Evolutionary conservation across 2,329 filamentous ascomycete genomes (phyloP).

Genomic region (Cladosporium sp.): DNA sequence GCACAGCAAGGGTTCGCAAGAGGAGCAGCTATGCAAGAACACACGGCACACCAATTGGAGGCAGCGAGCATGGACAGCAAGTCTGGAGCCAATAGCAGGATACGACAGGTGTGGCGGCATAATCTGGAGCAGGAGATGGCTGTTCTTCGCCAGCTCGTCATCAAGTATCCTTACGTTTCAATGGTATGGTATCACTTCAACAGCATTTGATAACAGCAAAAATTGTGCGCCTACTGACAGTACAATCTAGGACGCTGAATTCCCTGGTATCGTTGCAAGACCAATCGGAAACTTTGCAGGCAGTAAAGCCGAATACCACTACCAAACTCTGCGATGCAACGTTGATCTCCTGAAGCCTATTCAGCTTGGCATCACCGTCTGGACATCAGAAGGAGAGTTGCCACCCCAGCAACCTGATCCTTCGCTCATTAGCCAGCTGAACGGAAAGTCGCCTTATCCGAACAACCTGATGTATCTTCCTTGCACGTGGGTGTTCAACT

Average conservation of each 20-base stretch:
- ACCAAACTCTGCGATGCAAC: slow-evolving; percentile 94
- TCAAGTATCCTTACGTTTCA: slow-evolving; percentile 91
- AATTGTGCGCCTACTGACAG: background rate
- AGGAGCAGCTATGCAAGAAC: slow-evolving; percentile 55
- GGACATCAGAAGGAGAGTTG: slow-evolving; percentile 83
- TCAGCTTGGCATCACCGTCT: slow-evolving; percentile 90
- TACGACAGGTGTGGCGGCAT: slow-evolving; percentile 93
- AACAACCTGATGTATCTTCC: slow-evolving; percentile 55
- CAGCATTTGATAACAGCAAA: background rate
- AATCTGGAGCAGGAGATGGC: slow-evolving; percentile 92
- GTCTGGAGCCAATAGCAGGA: slow-evolving; percentile 67
- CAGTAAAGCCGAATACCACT: slow-evolving; percentile 96
- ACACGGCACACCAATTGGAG: slow-evolving; percentile 39
- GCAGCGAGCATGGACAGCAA: slow-evolving; percentile 41
- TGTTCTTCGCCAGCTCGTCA: slow-evolving; percentile 73
- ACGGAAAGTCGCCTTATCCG: slow-evolving; percentile 39
- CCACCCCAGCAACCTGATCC: slow-evolving; percentile 64
- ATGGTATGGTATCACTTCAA: slow-evolving; percentile 76
- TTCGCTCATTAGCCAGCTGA: slow-evolving; percentile 41
- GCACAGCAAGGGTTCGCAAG: slow-evolving; percentile 84
- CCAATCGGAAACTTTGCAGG: slow-evolving; percentile 86
- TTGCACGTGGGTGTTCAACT: slow-evolving; percentile 99
- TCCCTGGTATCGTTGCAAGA: slow-evolving; percentile 92
- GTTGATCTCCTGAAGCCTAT: slow-evolving; percentile 97
- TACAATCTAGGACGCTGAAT: slow-evolving; percentile 80